These are phyloP conservation scores for Exophiala sideris DNA, from an alignment of 2,329 filamentous ascomycete genomes.

Conservation along the genomic window DNA sequence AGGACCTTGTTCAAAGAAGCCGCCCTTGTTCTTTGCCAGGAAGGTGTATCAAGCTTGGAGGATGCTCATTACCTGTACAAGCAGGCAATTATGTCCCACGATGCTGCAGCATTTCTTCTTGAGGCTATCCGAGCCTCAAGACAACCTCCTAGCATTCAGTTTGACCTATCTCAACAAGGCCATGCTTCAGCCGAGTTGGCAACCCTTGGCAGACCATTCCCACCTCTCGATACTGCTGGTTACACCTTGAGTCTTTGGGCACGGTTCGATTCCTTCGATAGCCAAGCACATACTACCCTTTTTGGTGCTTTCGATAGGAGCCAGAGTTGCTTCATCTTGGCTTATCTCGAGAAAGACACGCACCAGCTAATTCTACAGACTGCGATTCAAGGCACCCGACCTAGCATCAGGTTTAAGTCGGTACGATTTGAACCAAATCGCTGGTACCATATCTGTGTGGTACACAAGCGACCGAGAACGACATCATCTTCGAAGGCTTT, in stretches of 20 bases:
- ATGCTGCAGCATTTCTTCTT: constrained; percentile 66
- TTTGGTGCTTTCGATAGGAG: constrained; percentile 92
- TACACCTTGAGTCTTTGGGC: constrained; percentile 93
- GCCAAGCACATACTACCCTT: constrained; percentile 81
- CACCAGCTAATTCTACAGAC: constrained; percentile 95
- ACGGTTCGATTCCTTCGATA: constrained; percentile 81
- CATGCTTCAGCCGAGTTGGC: constrained; percentile 87
- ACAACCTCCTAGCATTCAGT: constrained; percentile 82
- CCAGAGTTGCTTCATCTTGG: constrained; percentile 89
- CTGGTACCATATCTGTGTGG: constrained; percentile 93
- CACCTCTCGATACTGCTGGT: constrained; percentile 71
- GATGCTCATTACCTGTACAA: constrained; percentile 75
- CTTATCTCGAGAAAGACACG: constrained; percentile 91
- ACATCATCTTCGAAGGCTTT: constrained; percentile 76
- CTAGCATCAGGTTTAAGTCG: constrained; percentile 90
- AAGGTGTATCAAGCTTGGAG: constrained; percentile 75
- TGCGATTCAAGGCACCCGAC: constrained; percentile 77
- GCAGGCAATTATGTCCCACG: constrained; percentile 50
- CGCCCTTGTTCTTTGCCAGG: constrained; percentile 64
- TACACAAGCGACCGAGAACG: constrained; percentile 75
- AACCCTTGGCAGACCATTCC: constrained; percentile 80
- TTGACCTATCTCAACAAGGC: constrained; percentile 83
- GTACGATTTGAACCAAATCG: constrained; percentile 68
- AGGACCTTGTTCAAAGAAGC: constrained; percentile 61
- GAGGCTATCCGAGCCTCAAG: constrained; percentile 71